Evolutionary conservation across 2,329 filamentous ascomycete genomes (phyloP), one percentile per base, ranked within the genome.

Genomic region (Chaetomiaceae sp.): DNA sequence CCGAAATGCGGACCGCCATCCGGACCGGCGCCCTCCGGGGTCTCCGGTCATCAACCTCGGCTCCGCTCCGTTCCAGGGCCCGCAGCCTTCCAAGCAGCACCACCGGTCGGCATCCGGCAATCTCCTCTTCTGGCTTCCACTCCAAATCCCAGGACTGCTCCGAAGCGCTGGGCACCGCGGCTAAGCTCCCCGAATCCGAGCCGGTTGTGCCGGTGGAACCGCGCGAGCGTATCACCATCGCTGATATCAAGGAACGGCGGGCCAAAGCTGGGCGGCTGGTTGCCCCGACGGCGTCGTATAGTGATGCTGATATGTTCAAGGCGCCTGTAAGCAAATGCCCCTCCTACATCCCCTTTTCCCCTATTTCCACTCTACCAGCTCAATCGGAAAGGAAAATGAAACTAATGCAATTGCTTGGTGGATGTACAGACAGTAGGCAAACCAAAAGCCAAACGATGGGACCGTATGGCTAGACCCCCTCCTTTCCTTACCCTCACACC

Each of bases 271-370:
- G 86, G 3, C 84, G 82, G 64, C 75, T 94, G 36, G 77, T 88
- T 58, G 88, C 85, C 17, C 87, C 87, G 34, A 81, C 89, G 43
- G 92, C 91, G 29, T 88, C 90, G 9, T 79, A 81, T 47, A 85
- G 87, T 2, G 85, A 86, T 69, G 89, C 88, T 69, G 87, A 91
- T 63, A 84, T 88, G 75, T 96, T 95, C 72, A 94, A 94, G 72
- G 83, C 83, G 48, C 78, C 82, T 51, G 84, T 88, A 70, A 63
- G 80, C 66, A 19, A 9, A 11, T 25, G 14, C 37, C 48, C 6
- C 2, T 9, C 42, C 25, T 43, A 6, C 2, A 43, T 25, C 19
- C 31, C 47, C 51, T 49, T 33, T 19, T 3, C 43, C 47, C 40
- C 23, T 52, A 46, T 52, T 37, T n/a, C 36, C 43, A 42, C 36